Conservation (phyloP, 163 green algal genomes). For the Botryococcus braunii region DNA sequence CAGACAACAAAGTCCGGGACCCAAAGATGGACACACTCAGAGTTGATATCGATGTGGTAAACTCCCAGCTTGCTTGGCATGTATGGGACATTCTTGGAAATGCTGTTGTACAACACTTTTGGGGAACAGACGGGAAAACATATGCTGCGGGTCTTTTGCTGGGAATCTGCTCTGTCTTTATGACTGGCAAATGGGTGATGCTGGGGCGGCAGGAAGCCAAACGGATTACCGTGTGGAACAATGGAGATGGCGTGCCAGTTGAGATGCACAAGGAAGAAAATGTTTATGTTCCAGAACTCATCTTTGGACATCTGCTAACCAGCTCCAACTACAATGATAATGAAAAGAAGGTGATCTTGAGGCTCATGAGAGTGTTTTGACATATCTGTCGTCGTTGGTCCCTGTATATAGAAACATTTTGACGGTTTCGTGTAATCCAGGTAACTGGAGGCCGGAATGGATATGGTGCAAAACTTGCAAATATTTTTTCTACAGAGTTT, state of each 20-base stretch:
- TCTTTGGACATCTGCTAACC: constrained; percentile 99
- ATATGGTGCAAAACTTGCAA: constrained; percentile 98
- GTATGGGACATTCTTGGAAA: not conserved
- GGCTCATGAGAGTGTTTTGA: not conserved
- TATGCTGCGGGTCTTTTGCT: not conserved
- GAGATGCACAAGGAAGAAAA: constrained; percentile 92
- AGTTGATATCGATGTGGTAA: constrained; percentile 75
- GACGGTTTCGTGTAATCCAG: constrained; percentile 26
- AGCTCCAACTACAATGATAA: constrained; percentile 98
- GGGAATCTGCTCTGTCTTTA: not conserved
- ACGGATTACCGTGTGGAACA: constrained; percentile 90
- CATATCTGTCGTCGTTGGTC: not conserved
- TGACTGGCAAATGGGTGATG: not conserved
- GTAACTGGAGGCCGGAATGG: constrained; percentile 94
- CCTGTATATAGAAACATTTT: too few relatives aligned
- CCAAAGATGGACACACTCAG: constrained; percentile 83
- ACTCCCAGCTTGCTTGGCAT: constrained; percentile 7
- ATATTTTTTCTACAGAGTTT: constrained; percentile 99
- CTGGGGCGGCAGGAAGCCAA: constrained; percentile 34
- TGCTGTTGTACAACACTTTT: too few relatives aligned
- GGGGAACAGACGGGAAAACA: not conserved
- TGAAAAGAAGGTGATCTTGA: constrained; percentile 82
- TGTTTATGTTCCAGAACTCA: constrained; percentile 96
- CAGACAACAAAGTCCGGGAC: constrained; percentile 93
- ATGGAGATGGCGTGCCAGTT: constrained; percentile 90